Conservation (phyloP, 129 eudicot genomes). For the Flaveria trinervia region DNA sequence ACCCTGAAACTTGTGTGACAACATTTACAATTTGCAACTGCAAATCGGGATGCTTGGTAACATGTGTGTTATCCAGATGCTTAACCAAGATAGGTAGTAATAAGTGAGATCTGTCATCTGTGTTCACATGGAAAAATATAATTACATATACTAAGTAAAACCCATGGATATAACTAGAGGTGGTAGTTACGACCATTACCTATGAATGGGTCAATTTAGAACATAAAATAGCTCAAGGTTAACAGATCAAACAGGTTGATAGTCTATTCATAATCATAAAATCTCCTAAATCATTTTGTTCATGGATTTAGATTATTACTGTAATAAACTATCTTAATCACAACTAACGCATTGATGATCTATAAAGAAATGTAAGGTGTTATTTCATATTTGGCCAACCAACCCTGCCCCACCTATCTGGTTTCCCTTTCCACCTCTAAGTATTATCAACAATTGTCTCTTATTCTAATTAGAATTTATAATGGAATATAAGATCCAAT, state of each 20-base stretch:
- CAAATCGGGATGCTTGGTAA: constrained; percentile 56
- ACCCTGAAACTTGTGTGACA: constrained; percentile 52
- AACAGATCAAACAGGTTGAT: background rate
- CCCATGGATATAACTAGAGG: background rate
- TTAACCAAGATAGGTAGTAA: constrained; percentile 67
- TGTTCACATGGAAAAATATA: background rate
- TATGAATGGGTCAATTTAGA: background rate
- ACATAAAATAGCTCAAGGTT: background rate
- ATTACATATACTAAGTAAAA: background rate
- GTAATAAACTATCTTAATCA: background rate
- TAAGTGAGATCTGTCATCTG: constrained; percentile 68
- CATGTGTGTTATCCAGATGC: constrained; percentile 73
- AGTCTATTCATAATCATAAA: background rate
- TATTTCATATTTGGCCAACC: background rate
- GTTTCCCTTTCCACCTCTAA: background rate
- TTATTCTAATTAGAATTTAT: background rate
- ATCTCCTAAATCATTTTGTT: background rate
- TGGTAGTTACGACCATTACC: background rate
- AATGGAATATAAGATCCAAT: background rate
- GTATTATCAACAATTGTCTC: background rate
- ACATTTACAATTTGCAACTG: constrained; percentile 59
- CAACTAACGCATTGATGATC: background rate
- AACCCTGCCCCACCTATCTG: background rate
- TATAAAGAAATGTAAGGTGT: background rate
- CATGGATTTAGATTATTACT: background rate